Base-by-base conservation (phyloP, 176 grass and related monocot species). In the Tuctoria greenei region DNA sequence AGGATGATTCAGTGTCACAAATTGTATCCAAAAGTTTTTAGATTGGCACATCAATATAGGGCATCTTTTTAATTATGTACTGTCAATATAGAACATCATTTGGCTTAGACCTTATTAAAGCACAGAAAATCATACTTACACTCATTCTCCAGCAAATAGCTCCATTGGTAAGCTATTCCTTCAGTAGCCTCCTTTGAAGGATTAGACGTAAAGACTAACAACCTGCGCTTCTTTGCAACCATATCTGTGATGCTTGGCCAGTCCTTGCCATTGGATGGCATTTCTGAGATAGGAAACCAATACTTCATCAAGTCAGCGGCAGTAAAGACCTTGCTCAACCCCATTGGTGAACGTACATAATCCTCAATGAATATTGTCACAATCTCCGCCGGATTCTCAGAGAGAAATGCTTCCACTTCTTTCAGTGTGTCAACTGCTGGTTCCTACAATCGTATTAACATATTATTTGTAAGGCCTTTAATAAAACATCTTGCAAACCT, bases 321-420 rank as follows among this genome's bases (percentile, higher is more conserved):
- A 44, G 78, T 85, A 71, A 98, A 94, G 58, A 94, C 40, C 79
- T 92, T 98, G 75, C 83, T 90, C 65, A 94, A 83, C 64, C 95
- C 86, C 87, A 90, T 94, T 0, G 86, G 87, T 43, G 95, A 70
- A 27, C 60, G 89, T 52, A 98, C 89, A 49, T 98, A 98, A 69
- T 98, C 95, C 73, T 98, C 95, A 10, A 98, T 94, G 77, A 98
- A 90, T 87, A 98, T 92, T 17, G 91, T 92, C 42, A 98, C 82
- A 65, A 98, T 92, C 78, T 98, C 95, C 24, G 87, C 90, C 21
- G 95, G 95, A 35, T 98, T 98, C 69, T 90, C 82, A 0, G 86
- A 86, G 61, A 98, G 84, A 76, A 98, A 98, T 35, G 84, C 83
- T 76, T 98, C 91, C 72, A 98, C 91, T 86, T 98, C 95, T 66